Evolutionary conservation across 2,329 filamentous ascomycete species (phyloP), one percentile per base, ranked within the genome.

Genomic region (Capronia americana): DNA sequence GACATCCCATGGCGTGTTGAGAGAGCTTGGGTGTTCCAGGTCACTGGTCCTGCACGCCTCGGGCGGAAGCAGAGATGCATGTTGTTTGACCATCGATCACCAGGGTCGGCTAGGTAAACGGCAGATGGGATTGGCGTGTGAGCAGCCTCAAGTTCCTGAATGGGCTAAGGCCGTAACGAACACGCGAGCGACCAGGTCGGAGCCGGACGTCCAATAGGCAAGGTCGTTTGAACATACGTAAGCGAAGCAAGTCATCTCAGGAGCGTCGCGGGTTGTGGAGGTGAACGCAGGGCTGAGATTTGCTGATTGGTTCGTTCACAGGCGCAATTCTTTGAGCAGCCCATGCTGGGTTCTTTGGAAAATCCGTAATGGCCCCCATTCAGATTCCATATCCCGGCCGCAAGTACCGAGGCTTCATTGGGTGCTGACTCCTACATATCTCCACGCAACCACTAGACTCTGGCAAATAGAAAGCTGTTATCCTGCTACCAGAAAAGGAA

Each of bases 241-340:
- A 55, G 28, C 53, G n/a, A 55, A 55, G 53, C 53, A 55, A 55
- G 53, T 55, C 28, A 55, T 34, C 17, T 28, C 11, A n/a, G 28
- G 30, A 28, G 28, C 53, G 7, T 23, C 23, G 28, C 12, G 28
- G 28, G 28, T 23, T 7, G 53, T 55, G 53, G 53, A 20, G 53
- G 23, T 55, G n/a, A 11, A 51, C 12, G 12, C 3, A 24, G 8
- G 53, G 24, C 26, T 20, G 24, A 17, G 17, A 10, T 14, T 32
- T 32, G 14, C n/a, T 55, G 53, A 32, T 55, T 55, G 48, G 48
- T 17, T 55, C 53, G 53, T 32, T 55, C 53, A 30, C 17, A 30
- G 28, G 53, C 28, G 53, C 28, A 23, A 34, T 26, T 34, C 28
- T 34, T n/a, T 23, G 23, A 34, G n/a, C 28, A n/a, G 53, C 28